Conservation (phyloP, 2,329 filamentous ascomycete species). For the Monosporascus ibericus region DNA sequence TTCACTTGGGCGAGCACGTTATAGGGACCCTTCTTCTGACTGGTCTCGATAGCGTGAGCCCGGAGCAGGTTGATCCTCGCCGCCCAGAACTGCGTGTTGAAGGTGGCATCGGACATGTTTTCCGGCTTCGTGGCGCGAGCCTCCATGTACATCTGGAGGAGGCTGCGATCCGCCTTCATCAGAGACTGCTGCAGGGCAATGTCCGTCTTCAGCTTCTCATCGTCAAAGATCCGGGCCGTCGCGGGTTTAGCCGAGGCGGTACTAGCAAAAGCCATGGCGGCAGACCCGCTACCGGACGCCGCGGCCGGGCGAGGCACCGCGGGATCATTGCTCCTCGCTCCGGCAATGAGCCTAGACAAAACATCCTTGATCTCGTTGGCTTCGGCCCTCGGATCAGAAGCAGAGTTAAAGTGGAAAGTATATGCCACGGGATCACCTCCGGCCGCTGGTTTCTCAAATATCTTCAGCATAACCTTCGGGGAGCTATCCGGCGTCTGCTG, state of each 20-base stretch:
- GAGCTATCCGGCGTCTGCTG: slow-evolving; percentile 89
- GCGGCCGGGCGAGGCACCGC: slow-evolving; percentile 43
- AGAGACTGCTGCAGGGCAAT: slow-evolving; percentile 82
- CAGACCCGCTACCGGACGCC: slow-evolving; percentile 44
- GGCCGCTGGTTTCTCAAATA: slow-evolving; percentile 66
- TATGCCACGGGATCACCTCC: slow-evolving; percentile 61
- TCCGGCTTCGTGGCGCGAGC: slow-evolving; percentile 78
- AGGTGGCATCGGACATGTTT: slow-evolving; percentile 70
- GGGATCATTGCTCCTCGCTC: slow-evolving; percentile 52
- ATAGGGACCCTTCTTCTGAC: slow-evolving; percentile 82
- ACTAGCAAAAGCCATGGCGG: slow-evolving; percentile 72
- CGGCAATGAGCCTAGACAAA: slow-evolving; percentile 70
- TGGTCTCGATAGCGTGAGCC: slow-evolving; percentile 81
- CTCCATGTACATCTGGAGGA: slow-evolving; percentile 84
- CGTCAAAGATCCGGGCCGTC: slow-evolving; percentile 69
- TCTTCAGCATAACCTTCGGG: slow-evolving; percentile 88
- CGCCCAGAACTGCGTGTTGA: slow-evolving; percentile 93
- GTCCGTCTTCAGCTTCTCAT: slow-evolving; percentile 69
- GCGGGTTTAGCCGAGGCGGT: slow-evolving; percentile 52
- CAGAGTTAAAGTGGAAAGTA: slow-evolving; percentile 84
- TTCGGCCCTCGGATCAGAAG: slow-evolving; percentile 68
- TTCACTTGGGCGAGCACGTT: slow-evolving; percentile 91
- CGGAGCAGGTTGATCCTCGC: slow-evolving; percentile 79
- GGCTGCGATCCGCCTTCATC: slow-evolving; percentile 68
- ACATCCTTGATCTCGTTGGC: slow-evolving; percentile 80